Base-by-base conservation (phyloP, 495 filamentous ascomycete genomes). In the Chlorociboria aeruginascens region DNA sequence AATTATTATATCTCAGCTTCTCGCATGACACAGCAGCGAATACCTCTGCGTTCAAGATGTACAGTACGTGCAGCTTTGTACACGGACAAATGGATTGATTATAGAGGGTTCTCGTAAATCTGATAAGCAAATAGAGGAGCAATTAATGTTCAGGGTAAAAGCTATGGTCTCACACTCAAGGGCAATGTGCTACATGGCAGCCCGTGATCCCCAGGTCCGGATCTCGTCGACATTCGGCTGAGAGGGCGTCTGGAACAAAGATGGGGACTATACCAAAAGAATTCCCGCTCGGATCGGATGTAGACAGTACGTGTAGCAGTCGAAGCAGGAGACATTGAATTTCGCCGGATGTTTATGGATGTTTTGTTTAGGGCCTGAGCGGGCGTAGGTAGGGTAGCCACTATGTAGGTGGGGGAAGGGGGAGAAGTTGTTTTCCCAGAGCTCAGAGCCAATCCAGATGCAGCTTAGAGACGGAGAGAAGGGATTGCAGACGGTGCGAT, bases 21-120 rank as follows among this genome's bases (percentile, higher is more conserved):
- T 51, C 14, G 51, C 55, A 58, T 54, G 46, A 48, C 51, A 49
- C 30, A 33, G 32, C 43, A 47, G 38, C 36, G 36, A n/a, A 25
- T 25, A 2, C 20, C 20, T 25, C 20, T 25, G 36, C n/a, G 20
- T 39, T 8, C 36, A 39, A 16, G 13, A 14, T 17, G 36, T 39
- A n/a, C 6, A 13, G 36, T 39, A n/a, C 6, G 20, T 17, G 36
- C 13, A 16, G 4, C 13, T 39, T 39, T 39, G 13, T 39, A 17
- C 36, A 7, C 36, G 36, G n/a, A 25, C 20, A 25, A 25, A 25
- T 25, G 20, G 20, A 25, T 25, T 25, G 20, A 25, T 25, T 25
- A 25, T 25, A 25, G 20, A 25, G 16, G 4, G 36, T 42, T 53
- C 40, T 48, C 40, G 40, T 12, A 40, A 28, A 13, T 48, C 16